These are phyloP conservation scores for Phaffia rhodozyma DNA, from an alignment of 1,284 basidiomycete genomes.

Conservation along the genomic window DNA sequence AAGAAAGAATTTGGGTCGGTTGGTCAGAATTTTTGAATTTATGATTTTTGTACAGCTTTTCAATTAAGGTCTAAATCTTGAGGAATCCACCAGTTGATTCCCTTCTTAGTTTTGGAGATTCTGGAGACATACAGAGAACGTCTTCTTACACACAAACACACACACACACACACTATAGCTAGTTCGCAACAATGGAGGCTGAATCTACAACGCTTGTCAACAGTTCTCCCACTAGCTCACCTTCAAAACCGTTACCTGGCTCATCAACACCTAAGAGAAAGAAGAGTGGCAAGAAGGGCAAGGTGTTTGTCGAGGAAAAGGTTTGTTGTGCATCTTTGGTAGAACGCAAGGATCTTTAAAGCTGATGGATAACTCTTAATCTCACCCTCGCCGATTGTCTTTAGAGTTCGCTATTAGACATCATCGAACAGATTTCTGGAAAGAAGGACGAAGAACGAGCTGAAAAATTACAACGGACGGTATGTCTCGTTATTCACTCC, in stretches of 20 bases:
- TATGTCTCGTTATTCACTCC: neutral
- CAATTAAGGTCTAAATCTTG: neutral
- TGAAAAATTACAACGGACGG: constrained; percentile 6
- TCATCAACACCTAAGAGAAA: neutral
- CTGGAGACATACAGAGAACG: neutral
- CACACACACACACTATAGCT: neutral
- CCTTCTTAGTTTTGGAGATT: neutral
- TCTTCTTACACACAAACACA: neutral
- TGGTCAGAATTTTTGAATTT: neutral
- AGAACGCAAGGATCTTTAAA: no score
- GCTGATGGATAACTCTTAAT: no score
- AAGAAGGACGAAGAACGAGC: constrained; percentile 14
- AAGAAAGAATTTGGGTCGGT: neutral
- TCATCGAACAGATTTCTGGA: constrained; percentile 7
- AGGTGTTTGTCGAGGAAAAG: constrained; percentile 16
- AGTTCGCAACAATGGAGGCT: no score
- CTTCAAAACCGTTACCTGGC: neutral
- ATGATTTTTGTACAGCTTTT: neutral
- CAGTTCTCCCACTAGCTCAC: neutral
- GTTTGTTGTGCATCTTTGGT: neutral
- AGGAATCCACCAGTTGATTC: neutral
- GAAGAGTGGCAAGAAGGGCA: constrained; percentile 18
- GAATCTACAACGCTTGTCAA: no score
- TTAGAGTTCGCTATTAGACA: constrained; percentile 11
- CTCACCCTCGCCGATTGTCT: no score